Evolutionary conservation across 1,284 basidiomycete species (phyloP).

Genomic region (Austroboletus niveus): DNA sequence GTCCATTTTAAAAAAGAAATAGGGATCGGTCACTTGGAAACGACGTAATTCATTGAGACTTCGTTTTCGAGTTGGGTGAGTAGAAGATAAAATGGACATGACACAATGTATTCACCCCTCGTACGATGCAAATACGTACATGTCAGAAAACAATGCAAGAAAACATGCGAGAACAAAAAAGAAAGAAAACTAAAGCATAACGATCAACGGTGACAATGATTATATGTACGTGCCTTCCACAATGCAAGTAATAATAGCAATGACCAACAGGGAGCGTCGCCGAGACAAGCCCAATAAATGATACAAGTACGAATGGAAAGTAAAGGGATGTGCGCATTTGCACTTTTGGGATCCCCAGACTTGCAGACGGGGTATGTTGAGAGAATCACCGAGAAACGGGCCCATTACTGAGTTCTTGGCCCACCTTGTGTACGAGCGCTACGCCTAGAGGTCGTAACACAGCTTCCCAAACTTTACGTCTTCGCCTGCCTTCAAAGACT

Average conservation of each 20-base stretch:
- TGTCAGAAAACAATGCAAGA: no score
- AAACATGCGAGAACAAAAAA: no score
- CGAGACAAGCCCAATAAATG: constrained; percentile 3
- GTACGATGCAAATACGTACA: no score
- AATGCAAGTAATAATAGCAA: background rate
- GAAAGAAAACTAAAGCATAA: no score
- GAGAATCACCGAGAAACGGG: constrained; percentile 37
- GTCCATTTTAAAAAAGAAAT: no score
- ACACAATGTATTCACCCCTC: no score
- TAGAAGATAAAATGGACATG: no score
- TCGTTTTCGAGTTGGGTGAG: no score
- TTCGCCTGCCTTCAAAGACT: constrained; percentile 44
- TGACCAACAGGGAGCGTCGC: background rate
- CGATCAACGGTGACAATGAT: background rate
- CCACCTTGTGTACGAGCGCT: constrained; percentile 65
- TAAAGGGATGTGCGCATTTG: background rate
- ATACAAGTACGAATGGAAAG: constrained; percentile 2
- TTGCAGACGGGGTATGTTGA: no score
- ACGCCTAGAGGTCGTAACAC: constrained; percentile 65
- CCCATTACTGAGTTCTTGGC: constrained; percentile 67
- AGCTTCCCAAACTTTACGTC: constrained; percentile 56
- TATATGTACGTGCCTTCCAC: background rate
- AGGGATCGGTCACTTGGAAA: no score
- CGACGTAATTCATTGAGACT: no score
- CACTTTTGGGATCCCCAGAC: constrained; percentile 14